Percentiles rank a stretch among this genome's conserved stretches.
These are phyloP conservation scores for Colletotrichum sp. DNA, from an alignment of 2,329 filamentous ascomycete genomes.

Conservation along the genomic window DNA sequence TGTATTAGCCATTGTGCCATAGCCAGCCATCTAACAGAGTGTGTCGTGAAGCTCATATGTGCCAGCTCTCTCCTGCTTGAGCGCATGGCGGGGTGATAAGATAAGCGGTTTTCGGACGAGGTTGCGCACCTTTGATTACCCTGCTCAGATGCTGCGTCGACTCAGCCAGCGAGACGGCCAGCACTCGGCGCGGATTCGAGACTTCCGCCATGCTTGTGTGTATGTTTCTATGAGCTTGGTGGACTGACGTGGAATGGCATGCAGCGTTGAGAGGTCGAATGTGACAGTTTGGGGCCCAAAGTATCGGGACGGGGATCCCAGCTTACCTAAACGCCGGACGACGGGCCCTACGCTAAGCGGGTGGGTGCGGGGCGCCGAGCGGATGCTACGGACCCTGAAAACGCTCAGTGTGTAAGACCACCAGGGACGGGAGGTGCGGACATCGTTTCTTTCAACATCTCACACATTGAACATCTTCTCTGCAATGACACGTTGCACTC, in stretches of 20 bases:
- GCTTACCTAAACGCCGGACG: conserved; percentile 7
- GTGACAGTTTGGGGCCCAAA: background rate
- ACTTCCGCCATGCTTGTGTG: conserved; percentile 39
- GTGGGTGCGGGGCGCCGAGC: background rate
- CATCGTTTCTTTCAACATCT: background rate
- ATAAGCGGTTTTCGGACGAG: background rate
- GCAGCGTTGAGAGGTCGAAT: background rate
- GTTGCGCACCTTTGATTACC: conserved; percentile 56
- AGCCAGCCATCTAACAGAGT: background rate
- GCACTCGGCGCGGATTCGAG: conserved; percentile 58
- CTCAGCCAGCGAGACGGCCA: conserved; percentile 59
- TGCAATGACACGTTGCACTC: background rate
- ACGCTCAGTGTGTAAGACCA: background rate
- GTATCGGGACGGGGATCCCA: background rate
- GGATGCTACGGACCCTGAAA: background rate
- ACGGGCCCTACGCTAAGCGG: background rate
- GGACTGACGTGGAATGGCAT: background rate
- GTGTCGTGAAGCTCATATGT: background rate
- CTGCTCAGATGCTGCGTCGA: conserved; percentile 50
- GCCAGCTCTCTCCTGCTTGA: background rate
- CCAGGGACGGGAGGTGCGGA: background rate
- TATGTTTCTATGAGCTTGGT: background rate
- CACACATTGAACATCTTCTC: background rate
- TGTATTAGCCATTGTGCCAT: background rate
- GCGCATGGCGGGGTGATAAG: background rate